phyloP scores from a whole-genome alignment of 1,284 basidiomycete genomes.

The Cryptococcus floricola region DNA sequence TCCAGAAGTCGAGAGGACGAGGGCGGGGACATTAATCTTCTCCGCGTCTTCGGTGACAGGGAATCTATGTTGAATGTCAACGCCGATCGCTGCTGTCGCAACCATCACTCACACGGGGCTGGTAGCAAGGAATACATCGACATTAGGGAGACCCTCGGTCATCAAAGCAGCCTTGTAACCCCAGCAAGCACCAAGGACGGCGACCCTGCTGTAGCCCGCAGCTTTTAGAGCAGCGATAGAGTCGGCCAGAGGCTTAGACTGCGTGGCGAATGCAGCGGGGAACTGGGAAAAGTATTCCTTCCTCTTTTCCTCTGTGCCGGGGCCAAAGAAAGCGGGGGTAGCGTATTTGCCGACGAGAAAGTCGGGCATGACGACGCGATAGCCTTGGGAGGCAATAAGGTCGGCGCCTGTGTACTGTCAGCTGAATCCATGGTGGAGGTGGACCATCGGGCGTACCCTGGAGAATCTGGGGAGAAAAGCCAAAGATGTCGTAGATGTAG shows the following conservation, averaged over 20 bases:
- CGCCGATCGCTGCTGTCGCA: no score
- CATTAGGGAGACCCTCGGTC: constrained; percentile 19
- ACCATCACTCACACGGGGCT: constrained; percentile 42
- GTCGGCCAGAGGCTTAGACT: constrained; percentile 34
- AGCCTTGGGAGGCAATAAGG: constrained; percentile 45
- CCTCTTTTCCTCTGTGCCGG: constrained; percentile 24
- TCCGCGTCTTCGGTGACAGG: constrained; percentile 45
- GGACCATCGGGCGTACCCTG: constrained; percentile 42
- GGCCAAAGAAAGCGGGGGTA: constrained; percentile 41
- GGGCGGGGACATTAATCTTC: constrained; percentile 44
- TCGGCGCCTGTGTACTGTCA: constrained; percentile 37
- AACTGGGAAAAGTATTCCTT: constrained; percentile 36
- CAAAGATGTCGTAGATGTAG: constrained; percentile 50
- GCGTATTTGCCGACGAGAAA: constrained; percentile 48
- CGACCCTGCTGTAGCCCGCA: constrained; percentile 40
- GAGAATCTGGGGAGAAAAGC: constrained; percentile 50
- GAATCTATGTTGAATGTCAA: constrained; percentile 25
- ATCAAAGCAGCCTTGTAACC: constrained; percentile 40
- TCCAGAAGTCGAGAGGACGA: constrained; percentile 48
- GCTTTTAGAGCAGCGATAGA: constrained; percentile 40
- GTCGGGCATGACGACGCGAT: constrained; percentile 51
- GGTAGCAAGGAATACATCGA: constrained; percentile 32
- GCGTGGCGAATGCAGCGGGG: constrained; percentile 34
- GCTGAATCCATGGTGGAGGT: neutral
- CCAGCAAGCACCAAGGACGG: constrained; percentile 50